These are phyloP conservation scores for Alternaria ethzedia DNA, from an alignment of 2,329 filamentous ascomycete genomes.

Conservation along the genomic window DNA sequence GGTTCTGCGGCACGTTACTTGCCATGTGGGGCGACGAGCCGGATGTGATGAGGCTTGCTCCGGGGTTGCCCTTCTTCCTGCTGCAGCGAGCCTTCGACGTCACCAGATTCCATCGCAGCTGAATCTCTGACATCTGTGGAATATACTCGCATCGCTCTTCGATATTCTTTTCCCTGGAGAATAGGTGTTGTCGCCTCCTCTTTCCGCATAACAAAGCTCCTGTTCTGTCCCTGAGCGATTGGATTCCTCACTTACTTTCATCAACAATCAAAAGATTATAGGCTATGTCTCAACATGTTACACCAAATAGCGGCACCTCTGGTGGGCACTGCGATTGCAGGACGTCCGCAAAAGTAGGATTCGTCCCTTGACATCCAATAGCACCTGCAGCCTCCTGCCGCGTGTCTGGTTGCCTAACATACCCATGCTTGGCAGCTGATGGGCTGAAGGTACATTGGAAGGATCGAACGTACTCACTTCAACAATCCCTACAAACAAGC, in stretches of 20 bases:
- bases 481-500: not conserved
- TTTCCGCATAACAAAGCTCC: not conserved
- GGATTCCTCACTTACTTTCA: not conserved
- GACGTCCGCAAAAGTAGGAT: not conserved
- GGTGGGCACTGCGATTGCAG: not conserved
- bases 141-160: not conserved
- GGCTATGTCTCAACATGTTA: not conserved
- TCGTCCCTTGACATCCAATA: not conserved
- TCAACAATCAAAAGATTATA: not conserved
- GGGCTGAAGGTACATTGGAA: not conserved
- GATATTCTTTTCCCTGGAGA: not conserved
- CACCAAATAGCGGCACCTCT: not conserved
- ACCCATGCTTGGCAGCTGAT: not conserved
- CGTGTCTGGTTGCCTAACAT: not conserved
- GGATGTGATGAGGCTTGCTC: not conserved
- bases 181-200: not conserved
- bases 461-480: not conserved
- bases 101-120: not conserved
- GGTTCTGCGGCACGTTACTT: slow-evolving; percentile 6
- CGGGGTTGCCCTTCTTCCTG: not conserved
- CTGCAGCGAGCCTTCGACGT: not conserved
- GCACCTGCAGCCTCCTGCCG: not conserved
- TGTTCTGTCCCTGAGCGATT: not conserved
- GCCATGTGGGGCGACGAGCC: slow-evolving; percentile 11
- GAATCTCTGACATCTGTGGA: not conserved